Evolutionary conservation across 2,329 filamentous ascomycete genomes (phyloP).

Genomic region (Pseudocercospora macadamiae): DNA sequence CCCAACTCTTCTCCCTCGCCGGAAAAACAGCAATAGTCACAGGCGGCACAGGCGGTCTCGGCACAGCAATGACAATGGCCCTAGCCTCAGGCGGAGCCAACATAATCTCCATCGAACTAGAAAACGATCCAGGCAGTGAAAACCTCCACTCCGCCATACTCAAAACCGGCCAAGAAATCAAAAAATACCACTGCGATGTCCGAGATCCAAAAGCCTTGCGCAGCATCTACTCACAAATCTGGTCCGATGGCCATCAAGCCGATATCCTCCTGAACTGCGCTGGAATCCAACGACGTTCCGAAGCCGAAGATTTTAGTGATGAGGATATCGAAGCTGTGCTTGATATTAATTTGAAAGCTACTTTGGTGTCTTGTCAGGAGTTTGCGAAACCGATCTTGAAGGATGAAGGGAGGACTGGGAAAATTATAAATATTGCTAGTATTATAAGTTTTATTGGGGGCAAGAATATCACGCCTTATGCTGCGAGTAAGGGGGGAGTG

Average conservation of each 20-base stretch:
- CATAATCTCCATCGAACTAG: conserved; percentile 37
- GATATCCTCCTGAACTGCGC: conserved; percentile 37
- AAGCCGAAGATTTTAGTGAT: conserved; percentile 35
- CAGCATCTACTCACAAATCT: conserved; percentile 24
- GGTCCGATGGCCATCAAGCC: conserved; percentile 29
- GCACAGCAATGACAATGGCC: conserved; percentile 42
- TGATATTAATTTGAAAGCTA: conserved; percentile 33
- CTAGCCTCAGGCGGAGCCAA: conserved; percentile 28
- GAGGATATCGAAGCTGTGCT: conserved; percentile 34
- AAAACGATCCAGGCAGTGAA: conserved; percentile 18
- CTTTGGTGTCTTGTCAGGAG: conserved; percentile 27
- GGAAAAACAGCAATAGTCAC: conserved; percentile 30
- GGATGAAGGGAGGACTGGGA: conserved; percentile 24
- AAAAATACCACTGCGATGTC: conserved; percentile 25
- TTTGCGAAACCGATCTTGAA: conserved; percentile 30
- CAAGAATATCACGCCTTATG: conserved; percentile 82
- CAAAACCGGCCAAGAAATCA: conserved; percentile 17
- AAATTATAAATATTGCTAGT: conserved; percentile 34
- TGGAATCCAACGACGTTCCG: conserved; percentile 34
- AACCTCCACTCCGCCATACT: conserved; percentile 12
- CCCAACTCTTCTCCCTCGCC: conserved; percentile 25
- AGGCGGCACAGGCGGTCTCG: conserved; percentile 28
- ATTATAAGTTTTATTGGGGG: conserved; percentile 33
- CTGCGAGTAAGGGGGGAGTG: conserved; percentile 81
- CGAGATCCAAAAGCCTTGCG: conserved; percentile 19